Conservation (phyloP, 352 stramenopile genomes). For the Aphanomyces invadans region DNA sequence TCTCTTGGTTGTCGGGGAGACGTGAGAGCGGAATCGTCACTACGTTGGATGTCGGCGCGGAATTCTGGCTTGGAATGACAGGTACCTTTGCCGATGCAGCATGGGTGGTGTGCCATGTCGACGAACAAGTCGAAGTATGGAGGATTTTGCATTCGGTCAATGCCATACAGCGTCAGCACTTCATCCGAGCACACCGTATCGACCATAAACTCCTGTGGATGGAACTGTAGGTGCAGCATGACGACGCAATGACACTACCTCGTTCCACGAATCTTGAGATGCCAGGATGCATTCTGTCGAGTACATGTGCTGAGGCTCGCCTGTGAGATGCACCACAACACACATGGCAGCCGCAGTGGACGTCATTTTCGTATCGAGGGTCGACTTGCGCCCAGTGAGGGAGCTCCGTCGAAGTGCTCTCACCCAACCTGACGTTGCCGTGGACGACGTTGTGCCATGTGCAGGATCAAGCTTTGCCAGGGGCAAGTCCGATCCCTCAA, state of each 20-base stretch:
- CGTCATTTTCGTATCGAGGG: neutral
- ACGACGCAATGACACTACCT: neutral
- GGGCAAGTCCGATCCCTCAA: conserved; percentile 14
- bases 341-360: neutral
- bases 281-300: conserved; percentile 1
- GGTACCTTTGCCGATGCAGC: conserved; percentile 70
- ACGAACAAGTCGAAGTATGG: conserved; percentile 32
- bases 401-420: conserved; percentile 4
- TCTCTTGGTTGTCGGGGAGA: conserved; percentile 62
- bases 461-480: neutral
- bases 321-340: neutral
- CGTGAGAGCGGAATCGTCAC: conserved; percentile 53
- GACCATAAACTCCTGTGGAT: conserved; percentile 56
- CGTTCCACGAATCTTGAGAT: conserved; percentile 17
- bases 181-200: conserved; percentile 55
- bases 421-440: neutral
- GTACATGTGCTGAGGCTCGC: neutral
- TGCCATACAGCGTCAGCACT: conserved; percentile 56
- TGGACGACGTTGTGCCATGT: neutral
- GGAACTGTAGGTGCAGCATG: neutral
- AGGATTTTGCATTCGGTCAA: conserved; percentile 52
- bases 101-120: conserved; percentile 35
- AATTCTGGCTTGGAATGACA: conserved; percentile 25
- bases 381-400: neutral
- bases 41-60: conserved; percentile 8